Percentiles rank a stretch among this genome's conserved stretches.
Conservation (phyloP, 208 protist species). For the Crithidia expoeki region DNA sequence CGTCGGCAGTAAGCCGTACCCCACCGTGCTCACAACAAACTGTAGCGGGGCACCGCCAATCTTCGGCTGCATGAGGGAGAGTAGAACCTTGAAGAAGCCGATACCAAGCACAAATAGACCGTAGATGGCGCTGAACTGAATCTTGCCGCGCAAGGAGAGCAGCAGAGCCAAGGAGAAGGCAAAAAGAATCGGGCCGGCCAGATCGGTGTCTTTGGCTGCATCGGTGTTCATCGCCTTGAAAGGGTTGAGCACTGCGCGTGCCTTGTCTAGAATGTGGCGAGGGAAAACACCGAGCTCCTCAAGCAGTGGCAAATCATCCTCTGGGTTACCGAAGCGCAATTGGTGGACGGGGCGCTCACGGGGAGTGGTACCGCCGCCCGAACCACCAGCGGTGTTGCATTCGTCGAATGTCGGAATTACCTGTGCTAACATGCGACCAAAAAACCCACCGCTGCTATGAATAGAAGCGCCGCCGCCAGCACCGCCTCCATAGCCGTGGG, state of each 20-base stretch:
- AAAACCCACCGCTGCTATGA: constrained; percentile 6
- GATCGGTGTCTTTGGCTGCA: constrained; percentile 61
- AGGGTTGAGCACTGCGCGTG: constrained; percentile 73
- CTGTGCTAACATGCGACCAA: constrained; percentile 27
- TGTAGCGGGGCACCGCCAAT: constrained; percentile 49
- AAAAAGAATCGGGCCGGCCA: constrained; percentile 79
- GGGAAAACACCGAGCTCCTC: constrained; percentile 83
- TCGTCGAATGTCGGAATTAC: constrained; percentile 29
- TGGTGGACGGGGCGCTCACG: constrained; percentile 53
- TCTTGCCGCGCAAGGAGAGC: constrained; percentile 73
- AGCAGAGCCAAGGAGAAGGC: constrained; percentile 70
- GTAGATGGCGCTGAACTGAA: constrained; percentile 89
- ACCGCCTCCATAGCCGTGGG: constrained; percentile 6
- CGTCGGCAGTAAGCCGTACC: constrained; percentile 82
- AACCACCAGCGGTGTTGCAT: neutral
- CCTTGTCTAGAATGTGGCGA: constrained; percentile 57
- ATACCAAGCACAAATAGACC: constrained; percentile 75
- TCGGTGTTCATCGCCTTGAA: constrained; percentile 41
- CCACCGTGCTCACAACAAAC: constrained; percentile 77
- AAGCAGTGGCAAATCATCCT: constrained; percentile 82
- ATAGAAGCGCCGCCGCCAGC: neutral
- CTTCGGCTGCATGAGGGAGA: constrained; percentile 70
- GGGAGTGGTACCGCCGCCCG: neutral
- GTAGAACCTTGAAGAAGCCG: constrained; percentile 69
- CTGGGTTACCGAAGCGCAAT: constrained; percentile 77